A percentile compares a stretch with the other conserved stretches of the same genome.
Evolutionary conservation across 805 yeast genomes (phyloP).

Genomic region (Millerago galiae): DNA sequence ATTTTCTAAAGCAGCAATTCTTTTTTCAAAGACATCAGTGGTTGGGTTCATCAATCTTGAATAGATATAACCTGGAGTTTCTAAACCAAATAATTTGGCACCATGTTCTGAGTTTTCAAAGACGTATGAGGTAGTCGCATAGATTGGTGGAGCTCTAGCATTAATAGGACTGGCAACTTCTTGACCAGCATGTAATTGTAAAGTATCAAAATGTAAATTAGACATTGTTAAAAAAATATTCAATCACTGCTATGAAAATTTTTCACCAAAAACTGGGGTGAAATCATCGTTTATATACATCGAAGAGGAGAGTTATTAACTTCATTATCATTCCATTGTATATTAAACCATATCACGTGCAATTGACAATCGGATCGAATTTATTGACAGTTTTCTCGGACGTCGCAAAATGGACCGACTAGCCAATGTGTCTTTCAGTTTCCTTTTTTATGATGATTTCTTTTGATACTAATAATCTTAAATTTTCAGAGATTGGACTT

Average conservation of each 20-base stretch:
- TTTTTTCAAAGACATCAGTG: conserved; percentile 80
- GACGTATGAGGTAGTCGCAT: conserved; percentile 84
- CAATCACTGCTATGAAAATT: not conserved
- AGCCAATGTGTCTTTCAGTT: conserved; percentile 21
- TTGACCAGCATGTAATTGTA: conserved; percentile 95
- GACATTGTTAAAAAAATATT: conserved; percentile 5
- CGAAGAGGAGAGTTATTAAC: not conserved
- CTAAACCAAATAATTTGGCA: conserved; percentile 80
- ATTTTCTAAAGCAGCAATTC: conserved; percentile 85
- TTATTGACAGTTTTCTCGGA: not conserved
- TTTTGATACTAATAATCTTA: conserved; percentile 54
- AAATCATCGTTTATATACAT: not conserved
- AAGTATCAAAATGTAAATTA: conserved; percentile 74
- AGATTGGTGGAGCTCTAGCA: conserved; percentile 87
- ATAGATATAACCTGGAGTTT: conserved; percentile 81
- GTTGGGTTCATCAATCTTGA: conserved; percentile 93
- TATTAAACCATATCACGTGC: conserved; percentile 2
- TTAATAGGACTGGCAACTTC: conserved; percentile 50
- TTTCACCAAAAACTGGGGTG: too few species aligned
- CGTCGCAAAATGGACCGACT: not conserved
- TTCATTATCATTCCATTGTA: too few species aligned
- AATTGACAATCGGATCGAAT: conserved; percentile 2
- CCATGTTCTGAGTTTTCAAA: conserved; percentile 89
- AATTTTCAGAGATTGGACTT: conserved; percentile 37
- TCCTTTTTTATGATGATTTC: conserved; percentile 64